A percentile compares a stretch with the other conserved stretches of the same genome.
Conservation (phyloP, 2,329 filamentous ascomycete species). For the Periconia digitata region DNA sequence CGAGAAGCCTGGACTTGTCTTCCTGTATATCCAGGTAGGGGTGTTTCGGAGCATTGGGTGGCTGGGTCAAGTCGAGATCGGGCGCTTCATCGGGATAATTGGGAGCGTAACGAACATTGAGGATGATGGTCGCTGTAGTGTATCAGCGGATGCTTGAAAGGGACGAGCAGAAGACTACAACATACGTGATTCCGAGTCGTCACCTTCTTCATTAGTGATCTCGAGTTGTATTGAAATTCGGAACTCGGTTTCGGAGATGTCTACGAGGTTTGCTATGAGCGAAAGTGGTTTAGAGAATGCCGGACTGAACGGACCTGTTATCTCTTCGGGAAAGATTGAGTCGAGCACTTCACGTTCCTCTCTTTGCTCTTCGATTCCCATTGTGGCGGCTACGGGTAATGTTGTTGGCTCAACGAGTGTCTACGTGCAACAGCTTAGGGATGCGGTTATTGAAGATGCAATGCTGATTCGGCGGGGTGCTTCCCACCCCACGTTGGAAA, state of each 20-base stretch:
- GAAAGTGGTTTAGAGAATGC: conserved; percentile 6
- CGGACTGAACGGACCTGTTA: conserved; percentile 66
- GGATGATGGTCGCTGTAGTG: conserved; percentile 64
- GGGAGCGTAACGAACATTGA: conserved; percentile 87
- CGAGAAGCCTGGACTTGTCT: conserved; percentile 75
- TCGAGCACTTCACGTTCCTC: conserved; percentile 98
- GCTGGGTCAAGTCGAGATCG: conserved; percentile 74
- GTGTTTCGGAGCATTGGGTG: conserved; percentile 70
- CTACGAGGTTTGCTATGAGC: conserved; percentile 49
- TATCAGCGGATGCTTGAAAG: background rate
- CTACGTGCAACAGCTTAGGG: background rate
- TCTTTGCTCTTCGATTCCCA: conserved; percentile 76
- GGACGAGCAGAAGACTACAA: background rate
- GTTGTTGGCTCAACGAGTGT: background rate
- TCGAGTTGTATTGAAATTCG: conserved; percentile 86
- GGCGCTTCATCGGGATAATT: conserved; percentile 88
- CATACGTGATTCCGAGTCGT: conserved; percentile 61
- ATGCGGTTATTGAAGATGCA: too few relatives aligned
- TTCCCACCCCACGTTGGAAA: conserved; percentile 1
- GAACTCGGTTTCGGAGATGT: conserved; percentile 87
- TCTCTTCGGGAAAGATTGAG: conserved; percentile 97
- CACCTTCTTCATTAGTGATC: conserved; percentile 63
- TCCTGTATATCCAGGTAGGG: conserved; percentile 75
- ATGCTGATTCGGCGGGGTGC: conserved; percentile 4
- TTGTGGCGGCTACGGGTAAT: conserved; percentile 17